Conservation (phyloP, 306 rosid species). For the Erythrophleum fordii region DNA sequence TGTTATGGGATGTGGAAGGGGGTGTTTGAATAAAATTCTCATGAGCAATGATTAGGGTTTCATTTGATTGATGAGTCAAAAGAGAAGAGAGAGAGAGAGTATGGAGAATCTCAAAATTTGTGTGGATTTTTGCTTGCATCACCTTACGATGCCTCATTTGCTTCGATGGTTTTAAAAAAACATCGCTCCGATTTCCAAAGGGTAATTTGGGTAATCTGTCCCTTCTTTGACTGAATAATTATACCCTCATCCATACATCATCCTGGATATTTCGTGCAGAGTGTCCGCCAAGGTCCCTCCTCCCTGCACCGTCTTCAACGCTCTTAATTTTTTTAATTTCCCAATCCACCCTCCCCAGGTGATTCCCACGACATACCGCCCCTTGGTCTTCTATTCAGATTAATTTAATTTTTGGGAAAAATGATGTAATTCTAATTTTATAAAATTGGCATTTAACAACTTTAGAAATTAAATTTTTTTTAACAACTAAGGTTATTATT, state of each 20-base stretch:
- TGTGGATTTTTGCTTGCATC: constrained; percentile 35
- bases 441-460: too few species aligned
- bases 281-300: constrained; percentile 36
- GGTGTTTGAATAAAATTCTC: neutral
- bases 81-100: neutral
- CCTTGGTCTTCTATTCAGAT: neutral
- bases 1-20: too few species aligned
- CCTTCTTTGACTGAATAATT: constrained; percentile 43
- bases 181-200: neutral
- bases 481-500: too few species aligned
- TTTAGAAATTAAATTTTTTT: too few species aligned
- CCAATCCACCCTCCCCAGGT: neutral
- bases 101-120: constrained; percentile 32
- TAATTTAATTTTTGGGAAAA: too few species aligned
- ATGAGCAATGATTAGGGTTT: constrained; percentile 65
- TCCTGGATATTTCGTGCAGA: constrained; percentile 56
- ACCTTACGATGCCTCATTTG: constrained; percentile 41
- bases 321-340: neutral
- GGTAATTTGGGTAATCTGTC: constrained; percentile 36
- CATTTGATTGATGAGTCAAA: constrained; percentile 49
- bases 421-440: too few species aligned
- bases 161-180: neutral
- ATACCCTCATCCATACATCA: constrained; percentile 54
- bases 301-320: neutral
- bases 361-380: neutral